Percentiles rank a stretch among this genome's conserved stretches.
These are phyloP conservation scores for Arabis alpina DNA, from an alignment of 345 rosid genomes.

Conservation along the genomic window DNA sequence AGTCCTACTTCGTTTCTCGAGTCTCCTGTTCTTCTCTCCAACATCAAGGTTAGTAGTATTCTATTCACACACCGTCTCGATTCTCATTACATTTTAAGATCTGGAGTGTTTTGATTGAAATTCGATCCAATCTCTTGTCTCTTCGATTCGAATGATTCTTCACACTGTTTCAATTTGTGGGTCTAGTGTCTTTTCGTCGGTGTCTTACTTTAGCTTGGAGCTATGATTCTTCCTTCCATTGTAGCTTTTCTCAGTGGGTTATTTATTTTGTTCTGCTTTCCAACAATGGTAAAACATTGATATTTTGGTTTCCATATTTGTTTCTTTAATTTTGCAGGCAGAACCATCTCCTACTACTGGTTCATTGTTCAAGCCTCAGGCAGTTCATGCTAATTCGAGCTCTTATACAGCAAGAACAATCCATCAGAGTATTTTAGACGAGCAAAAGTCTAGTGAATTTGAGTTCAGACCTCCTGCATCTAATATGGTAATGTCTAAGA, in stretches of 20 bases:
- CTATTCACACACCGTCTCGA: background rate
- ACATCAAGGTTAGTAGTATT: slow-evolving; percentile 66
- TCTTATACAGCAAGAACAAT: slow-evolving; percentile 44
- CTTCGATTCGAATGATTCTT: slow-evolving; percentile 14
- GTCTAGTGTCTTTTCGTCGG: background rate
- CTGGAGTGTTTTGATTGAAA: background rate
- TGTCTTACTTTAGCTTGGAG: background rate
- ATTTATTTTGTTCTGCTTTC: no score
- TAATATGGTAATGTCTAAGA: slow-evolving; percentile 57
- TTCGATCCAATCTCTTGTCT: background rate
- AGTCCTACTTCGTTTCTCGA: slow-evolving; percentile 92
- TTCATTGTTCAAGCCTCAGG: slow-evolving; percentile 70
- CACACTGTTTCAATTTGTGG: background rate
- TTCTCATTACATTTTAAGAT: slow-evolving; percentile 14
- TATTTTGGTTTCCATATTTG: no score
- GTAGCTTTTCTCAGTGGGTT: slow-evolving; percentile 2
- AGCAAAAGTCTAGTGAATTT: slow-evolving; percentile 56
- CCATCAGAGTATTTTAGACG: slow-evolving; percentile 51
- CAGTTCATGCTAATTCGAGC: slow-evolving; percentile 48
- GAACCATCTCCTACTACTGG: slow-evolving; percentile 98
- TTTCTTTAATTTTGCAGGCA: slow-evolving; percentile 48
- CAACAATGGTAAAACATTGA: no score
- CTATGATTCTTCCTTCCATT: background rate
- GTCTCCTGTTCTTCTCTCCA: slow-evolving; percentile 92
- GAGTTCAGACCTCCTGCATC: slow-evolving; percentile 77